Conservation (phyloP, 2,329 filamentous ascomycete genomes). For the Cytospora piceae region DNA sequence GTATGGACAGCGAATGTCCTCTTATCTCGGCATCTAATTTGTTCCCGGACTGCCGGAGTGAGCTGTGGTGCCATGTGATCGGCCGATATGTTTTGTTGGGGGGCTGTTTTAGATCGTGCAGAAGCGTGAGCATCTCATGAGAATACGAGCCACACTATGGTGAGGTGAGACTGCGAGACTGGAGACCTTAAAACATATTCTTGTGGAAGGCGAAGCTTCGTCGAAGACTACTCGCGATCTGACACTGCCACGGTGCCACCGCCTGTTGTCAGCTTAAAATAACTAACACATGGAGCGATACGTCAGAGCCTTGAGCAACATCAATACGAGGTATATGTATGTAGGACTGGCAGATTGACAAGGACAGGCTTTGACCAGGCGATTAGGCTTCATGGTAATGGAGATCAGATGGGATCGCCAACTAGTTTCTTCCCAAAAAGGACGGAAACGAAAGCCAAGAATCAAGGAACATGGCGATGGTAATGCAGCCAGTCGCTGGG, state of each 20-base stretch:
- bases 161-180: conserved; percentile 1
- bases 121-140: conserved; percentile 17
- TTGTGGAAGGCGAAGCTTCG: background rate
- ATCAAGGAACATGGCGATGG: background rate
- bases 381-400: background rate
- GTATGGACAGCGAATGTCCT: background rate
- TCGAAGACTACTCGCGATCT: background rate
- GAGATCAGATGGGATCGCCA: background rate
- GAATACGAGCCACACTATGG: conserved; percentile 27
- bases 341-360: background rate
- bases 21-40: no score
- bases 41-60: background rate
- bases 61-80: background rate
- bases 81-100: background rate
- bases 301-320: background rate
- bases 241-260: background rate
- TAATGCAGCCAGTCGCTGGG: background rate
- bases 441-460: background rate
- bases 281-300: background rate
- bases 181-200: background rate
- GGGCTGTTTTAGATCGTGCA: conserved; percentile 25
- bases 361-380: background rate
- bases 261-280: background rate
- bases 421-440: background rate
- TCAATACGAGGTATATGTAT: background rate